Conservation (phyloP, 176 grass and related monocot species). For the Aechmea fasciata region DNA sequence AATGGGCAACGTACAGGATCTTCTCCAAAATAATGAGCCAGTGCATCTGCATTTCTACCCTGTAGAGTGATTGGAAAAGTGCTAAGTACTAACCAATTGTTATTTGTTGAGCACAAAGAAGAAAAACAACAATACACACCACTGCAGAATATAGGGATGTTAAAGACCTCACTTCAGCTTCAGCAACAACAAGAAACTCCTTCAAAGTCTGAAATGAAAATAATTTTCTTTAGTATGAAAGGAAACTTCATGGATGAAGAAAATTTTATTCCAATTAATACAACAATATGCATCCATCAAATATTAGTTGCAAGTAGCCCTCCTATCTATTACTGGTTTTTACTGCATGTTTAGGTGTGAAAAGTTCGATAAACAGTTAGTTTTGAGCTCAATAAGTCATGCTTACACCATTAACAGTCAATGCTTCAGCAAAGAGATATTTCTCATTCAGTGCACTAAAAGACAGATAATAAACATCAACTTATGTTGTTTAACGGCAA, state of each 20-base stretch:
- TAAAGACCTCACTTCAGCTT: constrained; percentile 86
- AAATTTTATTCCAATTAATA: neutral
- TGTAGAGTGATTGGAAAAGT: constrained; percentile 26
- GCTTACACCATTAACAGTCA: too few species aligned
- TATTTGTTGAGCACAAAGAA: neutral
- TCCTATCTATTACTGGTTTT: neutral
- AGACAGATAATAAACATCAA: too few species aligned
- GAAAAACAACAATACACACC: constrained; percentile 37
- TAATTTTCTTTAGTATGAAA: neutral
- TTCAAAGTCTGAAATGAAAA: constrained; percentile 64
- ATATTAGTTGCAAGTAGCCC: neutral
- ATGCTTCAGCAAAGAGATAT: too few species aligned
- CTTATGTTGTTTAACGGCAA: too few species aligned
- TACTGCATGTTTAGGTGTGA: too few species aligned
- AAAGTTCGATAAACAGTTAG: too few species aligned
- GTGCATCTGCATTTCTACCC: constrained; percentile 78
- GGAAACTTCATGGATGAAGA: neutral
- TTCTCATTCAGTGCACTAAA: too few species aligned
- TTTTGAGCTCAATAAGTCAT: too few species aligned
- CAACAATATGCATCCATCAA: neutral
- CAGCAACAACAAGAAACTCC: constrained; percentile 66
- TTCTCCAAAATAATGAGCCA: constrained; percentile 93
- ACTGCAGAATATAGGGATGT: constrained; percentile 65
- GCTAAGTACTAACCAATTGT: constrained; percentile 14
- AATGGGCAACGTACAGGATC: constrained; percentile 79